Conservation (phyloP, 352 stramenopile genomes). For the Pythium vanterpoolii region DNA sequence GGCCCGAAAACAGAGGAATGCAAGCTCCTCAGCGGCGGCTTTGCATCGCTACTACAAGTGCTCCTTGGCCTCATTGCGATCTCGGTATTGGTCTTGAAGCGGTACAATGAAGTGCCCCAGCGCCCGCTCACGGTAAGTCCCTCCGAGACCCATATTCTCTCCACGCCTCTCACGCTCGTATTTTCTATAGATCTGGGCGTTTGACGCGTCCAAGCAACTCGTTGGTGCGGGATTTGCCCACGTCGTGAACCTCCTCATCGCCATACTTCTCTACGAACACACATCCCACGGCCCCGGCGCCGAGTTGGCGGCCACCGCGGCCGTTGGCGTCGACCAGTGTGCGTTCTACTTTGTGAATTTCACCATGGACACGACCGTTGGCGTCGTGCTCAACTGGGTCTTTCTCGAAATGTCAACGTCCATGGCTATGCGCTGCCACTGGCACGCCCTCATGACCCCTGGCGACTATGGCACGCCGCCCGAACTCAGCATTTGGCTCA, state of each 20-base stretch:
- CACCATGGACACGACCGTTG: constrained; percentile 81
- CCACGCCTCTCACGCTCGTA: neutral
- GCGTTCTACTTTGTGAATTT: constrained; percentile 91
- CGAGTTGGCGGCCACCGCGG: constrained; percentile 24
- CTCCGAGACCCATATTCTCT: neutral
- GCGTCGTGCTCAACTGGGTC: constrained; percentile 80
- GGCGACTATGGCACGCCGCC: constrained; percentile 82
- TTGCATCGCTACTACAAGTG: constrained; percentile 74
- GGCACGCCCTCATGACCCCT: constrained; percentile 52
- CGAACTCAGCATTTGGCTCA: constrained; percentile 53
- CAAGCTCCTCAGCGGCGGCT: constrained; percentile 77
- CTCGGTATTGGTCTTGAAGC: constrained; percentile 80
- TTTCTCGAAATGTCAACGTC: constrained; percentile 61
- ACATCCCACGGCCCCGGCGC: constrained; percentile 34
- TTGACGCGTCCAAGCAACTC: constrained; percentile 87
- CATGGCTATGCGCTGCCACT: constrained; percentile 52
- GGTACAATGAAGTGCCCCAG: constrained; percentile 62
- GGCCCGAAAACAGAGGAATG: constrained; percentile 47
- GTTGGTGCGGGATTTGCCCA: constrained; percentile 82
- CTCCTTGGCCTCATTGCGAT: constrained; percentile 78
- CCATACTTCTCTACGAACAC: constrained; percentile 79
- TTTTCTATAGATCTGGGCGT: constrained; percentile 52
- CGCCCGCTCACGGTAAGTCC: constrained; percentile 61
- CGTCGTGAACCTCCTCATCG: constrained; percentile 84
- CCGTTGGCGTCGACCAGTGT: constrained; percentile 44